Base-by-base conservation (phyloP, 257 asterid species). In the Salvia hispanica region DNA sequence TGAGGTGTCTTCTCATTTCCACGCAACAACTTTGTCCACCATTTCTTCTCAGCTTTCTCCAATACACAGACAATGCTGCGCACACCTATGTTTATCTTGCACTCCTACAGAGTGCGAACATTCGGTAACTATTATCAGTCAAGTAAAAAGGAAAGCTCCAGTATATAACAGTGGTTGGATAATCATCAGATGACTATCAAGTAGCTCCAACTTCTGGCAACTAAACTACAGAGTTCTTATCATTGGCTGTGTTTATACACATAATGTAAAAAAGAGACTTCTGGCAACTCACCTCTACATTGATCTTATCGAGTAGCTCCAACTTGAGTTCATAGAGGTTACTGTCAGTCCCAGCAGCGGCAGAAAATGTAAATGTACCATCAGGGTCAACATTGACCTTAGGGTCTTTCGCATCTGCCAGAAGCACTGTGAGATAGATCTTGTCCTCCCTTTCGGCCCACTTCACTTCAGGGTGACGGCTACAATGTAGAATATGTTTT, bases 401-500 rank as follows among this genome's bases (percentile, higher is more conserved):
- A 8, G 97, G 76, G 70, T 85, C 59, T 75, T 90, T 88, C 3
- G 98, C 88, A 81, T 93, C 98, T 0, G 96, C 81, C 52, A 93
- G 73, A 45, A 83, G 73, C 71, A 93, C 90, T 2, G 98, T 90
- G 64, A 93, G 80, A 74, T 72, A 93, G 18, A 93, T 85, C 76
- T 84, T 84, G 79, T 90, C 97, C 73, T 78, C 90, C 76, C 94
- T 90, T 73, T 93, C 90, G 13, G 98, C 98, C 98, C 98, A 93
- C 81, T 90, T 93, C 37, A 90, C 93, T 71, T 90, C 94, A 21
- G 98, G 98, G 78, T 86, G 94, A 58, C 85, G 90, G 70, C 98
- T 93, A 73, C 70, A 78, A 31, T 42, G 57, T 4, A 15, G 21
- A 72, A 61, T 34, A 70, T 18, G 40, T 15, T 37, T 56, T 69